phyloP scores from a whole-genome alignment of 352 stramenopile genomes.

The Phytopythium chamaehyphon region DNA sequence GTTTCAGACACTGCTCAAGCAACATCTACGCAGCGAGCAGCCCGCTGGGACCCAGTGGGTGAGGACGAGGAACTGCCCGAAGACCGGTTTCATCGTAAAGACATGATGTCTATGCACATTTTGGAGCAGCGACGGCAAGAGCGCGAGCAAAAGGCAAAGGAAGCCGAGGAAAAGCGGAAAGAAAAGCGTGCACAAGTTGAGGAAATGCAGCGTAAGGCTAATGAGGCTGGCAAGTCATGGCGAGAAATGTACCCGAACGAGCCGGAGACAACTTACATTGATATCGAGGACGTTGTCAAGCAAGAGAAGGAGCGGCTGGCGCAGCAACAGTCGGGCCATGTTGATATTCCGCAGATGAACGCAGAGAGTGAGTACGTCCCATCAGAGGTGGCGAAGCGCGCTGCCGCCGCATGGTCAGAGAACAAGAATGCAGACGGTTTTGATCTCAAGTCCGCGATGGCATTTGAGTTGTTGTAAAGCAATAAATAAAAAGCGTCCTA shows the following conservation, averaged over 20 bases:
- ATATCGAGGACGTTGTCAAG: conserved; percentile 67
- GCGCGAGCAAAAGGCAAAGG: conserved; percentile 52
- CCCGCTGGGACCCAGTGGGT: conserved; percentile 54
- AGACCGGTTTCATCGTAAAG: conserved; percentile 71
- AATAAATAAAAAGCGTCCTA: too few relatives aligned
- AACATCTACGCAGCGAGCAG: conserved; percentile 8
- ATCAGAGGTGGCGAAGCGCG: conserved; percentile 38
- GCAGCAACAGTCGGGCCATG: conserved; percentile 17
- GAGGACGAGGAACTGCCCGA: conserved; percentile 78
- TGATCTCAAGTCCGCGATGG: conserved; percentile 51
- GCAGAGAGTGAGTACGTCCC: conserved; percentile 17
- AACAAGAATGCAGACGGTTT: conserved; percentile 28
- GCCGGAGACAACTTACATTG: conserved; percentile 70
- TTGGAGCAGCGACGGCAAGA: conserved; percentile 65
- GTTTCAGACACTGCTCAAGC: neutral
- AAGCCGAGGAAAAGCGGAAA: conserved; percentile 48
- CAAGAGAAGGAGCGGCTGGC: conserved; percentile 37
- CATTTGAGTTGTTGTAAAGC: conserved; percentile 59
- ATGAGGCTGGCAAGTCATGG: conserved; percentile 64
- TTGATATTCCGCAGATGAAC: conserved; percentile 10
- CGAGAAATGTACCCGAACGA: conserved; percentile 78
- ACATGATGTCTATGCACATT: conserved; percentile 88
- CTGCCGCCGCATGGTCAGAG: conserved; percentile 47
- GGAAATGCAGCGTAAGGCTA: conserved; percentile 45
- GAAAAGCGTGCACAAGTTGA: conserved; percentile 40